Base-by-base conservation (phyloP, 2,329 filamentous ascomycete species). In the Fusarium solani-melongenae region DNA sequence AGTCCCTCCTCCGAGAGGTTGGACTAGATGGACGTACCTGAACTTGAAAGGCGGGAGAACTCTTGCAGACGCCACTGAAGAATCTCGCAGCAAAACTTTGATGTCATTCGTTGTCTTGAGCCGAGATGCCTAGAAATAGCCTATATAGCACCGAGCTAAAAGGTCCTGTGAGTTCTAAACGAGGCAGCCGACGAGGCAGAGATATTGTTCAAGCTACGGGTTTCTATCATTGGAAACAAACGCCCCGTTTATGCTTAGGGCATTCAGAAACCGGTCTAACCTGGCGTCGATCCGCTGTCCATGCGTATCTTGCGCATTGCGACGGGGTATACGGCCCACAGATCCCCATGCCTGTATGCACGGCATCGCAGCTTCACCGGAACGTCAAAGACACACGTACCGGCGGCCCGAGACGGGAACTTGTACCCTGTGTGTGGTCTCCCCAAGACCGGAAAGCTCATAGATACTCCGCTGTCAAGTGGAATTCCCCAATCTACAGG, bases 331-430 rank as follows among this genome's bases (percentile, higher is more conserved):
- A 31, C 33, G 22, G 33, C 33, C 55, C 55, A 38, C 55, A 56
- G 53, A 34, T 34, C 5, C 51, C 20, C 51, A 29, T 22, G 22
- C 41, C 15, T 46, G 20, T 31, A 53, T 53, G 46, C 46, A 51
- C 27, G 46, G 24, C 46, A 51, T 53, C 15, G 46, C 34, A 49
- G 15, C n/a, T 17, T 49, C 62, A 56, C 53, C 38, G 39, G 60
- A 46, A 56, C 12, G 56, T 46, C 36, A 24, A 56, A 46, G 57
- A 55, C 33, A 49, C 38, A 33, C 36, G 36, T 20, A 53, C 34
- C 24, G 38, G 55, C 68, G 34, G 67, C 51, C 58, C 57, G 58
- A 34, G 44, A 62, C 24, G 57, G 33, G 51, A 20, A 14, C 46
- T 31, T n/a, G 1, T 51, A 17, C 41, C 27, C 27, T 51, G 46